phyloP scores from a whole-genome alignment of 1,284 basidiomycete species.

The Puccinia triticina region DNA sequence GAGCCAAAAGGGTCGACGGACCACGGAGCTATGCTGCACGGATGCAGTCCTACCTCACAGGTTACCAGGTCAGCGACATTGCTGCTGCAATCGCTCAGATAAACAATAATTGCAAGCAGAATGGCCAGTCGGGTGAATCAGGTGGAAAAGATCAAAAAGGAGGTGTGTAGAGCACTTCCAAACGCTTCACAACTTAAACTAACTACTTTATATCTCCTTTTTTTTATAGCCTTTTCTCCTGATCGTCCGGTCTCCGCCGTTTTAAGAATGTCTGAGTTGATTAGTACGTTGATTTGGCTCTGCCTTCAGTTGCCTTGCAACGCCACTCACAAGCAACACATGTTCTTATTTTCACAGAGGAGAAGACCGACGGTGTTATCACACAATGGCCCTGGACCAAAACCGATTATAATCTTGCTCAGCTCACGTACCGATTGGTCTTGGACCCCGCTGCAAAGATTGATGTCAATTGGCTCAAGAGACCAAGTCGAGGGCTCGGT shows the following conservation, averaged over 20 bases:
- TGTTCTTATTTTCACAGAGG: too few relatives aligned
- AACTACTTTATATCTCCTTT: background rate
- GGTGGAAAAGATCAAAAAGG: background rate
- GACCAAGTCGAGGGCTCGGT: background rate
- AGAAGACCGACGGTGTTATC: background rate
- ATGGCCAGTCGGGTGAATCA: too few relatives aligned
- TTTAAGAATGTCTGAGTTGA: background rate
- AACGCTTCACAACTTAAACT: background rate
- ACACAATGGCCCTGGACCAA: conserved; percentile 25
- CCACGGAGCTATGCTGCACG: background rate
- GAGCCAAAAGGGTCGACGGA: background rate
- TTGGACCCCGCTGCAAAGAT: background rate
- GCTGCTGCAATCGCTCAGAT: background rate
- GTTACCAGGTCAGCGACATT: background rate
- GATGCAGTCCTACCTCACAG: conserved; percentile 8
- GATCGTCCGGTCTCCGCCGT: background rate
- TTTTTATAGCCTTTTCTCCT: background rate
- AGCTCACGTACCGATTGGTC: background rate
- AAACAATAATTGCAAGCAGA: background rate
- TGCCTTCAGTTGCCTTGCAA: too few relatives aligned
- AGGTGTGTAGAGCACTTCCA: background rate
- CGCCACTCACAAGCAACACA: too few relatives aligned
- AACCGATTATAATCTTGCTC: background rate
- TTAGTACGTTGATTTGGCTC: background rate
- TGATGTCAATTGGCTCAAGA: background rate